phyloP scores from a whole-genome alignment of 2,329 filamentous ascomycete species.

The Colletotrichum sp. region DNA sequence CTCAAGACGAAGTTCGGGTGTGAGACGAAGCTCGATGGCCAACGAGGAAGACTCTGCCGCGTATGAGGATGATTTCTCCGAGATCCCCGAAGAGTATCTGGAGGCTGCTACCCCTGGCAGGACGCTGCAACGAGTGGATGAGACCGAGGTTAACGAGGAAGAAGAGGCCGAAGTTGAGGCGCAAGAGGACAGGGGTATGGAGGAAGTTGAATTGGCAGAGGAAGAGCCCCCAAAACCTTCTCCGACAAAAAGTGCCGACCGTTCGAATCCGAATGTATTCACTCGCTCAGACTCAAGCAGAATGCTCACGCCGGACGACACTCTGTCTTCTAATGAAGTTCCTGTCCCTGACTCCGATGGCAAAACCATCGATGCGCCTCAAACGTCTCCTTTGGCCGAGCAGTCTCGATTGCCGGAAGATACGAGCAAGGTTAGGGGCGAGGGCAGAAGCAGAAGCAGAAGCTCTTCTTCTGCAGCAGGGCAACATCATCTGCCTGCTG shows the following conservation, averaged over 20 bases:
- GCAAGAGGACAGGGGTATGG: neutral
- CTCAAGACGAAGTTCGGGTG: neutral
- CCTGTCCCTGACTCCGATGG: slow-evolving; percentile 10
- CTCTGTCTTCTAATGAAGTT: slow-evolving; percentile 39
- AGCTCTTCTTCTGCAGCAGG: neutral
- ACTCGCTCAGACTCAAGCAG: slow-evolving; percentile 47
- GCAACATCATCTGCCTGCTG: neutral
- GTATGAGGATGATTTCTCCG: slow-evolving; percentile 64
- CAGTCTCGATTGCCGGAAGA: neutral
- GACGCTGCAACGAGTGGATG: slow-evolving; percentile 13
- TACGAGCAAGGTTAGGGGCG: neutral
- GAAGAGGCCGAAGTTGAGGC: neutral
- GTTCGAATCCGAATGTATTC: slow-evolving; percentile 33
- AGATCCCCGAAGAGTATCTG: slow-evolving; percentile 57
- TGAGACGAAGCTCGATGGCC: neutral
- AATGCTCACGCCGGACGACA: slow-evolving; percentile 60
- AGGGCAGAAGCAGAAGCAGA: neutral
- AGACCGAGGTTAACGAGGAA: slow-evolving; percentile 6
- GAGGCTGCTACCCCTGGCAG: slow-evolving; percentile 52
- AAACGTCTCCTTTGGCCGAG: neutral
- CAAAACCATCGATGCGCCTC: slow-evolving; percentile 12
- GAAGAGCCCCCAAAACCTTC: slow-evolving; percentile 11
- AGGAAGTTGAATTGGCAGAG: slow-evolving; percentile 2
- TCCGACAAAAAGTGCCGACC: slow-evolving; percentile 7
- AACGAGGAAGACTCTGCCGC: slow-evolving; percentile 35